Conservation (phyloP, 768 basidiomycete genomes). For the Russula sp. region DNA sequence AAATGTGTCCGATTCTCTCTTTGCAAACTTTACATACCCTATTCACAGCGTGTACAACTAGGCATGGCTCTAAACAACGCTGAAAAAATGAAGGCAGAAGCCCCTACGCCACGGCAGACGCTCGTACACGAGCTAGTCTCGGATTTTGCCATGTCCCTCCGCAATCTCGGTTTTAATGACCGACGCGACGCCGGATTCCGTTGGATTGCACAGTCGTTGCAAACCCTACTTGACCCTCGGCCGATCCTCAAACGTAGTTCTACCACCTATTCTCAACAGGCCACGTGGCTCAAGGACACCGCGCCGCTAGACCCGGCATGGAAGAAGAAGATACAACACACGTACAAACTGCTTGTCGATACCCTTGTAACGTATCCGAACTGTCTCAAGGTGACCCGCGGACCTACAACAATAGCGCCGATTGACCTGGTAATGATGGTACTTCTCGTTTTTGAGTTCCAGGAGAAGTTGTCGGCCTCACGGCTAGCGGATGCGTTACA, state of each 20-base stretch:
- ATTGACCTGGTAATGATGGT: slow-evolving; percentile 29
- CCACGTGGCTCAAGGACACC: slow-evolving; percentile 49
- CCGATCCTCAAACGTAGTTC: slow-evolving; percentile 35
- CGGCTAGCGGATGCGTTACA: slow-evolving; percentile 19
- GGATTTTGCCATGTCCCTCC: slow-evolving; percentile 25
- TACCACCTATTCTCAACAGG: slow-evolving; percentile 41
- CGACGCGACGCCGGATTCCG: slow-evolving; percentile 56
- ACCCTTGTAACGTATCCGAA: slow-evolving; percentile 13
- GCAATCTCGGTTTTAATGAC: slow-evolving; percentile 50
- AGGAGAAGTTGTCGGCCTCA: slow-evolving; percentile 8
- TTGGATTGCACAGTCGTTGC: slow-evolving; percentile 53
- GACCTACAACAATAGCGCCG: slow-evolving; percentile 28
- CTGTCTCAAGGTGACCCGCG: slow-evolving; percentile 22
- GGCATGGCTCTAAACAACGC: slow-evolving; percentile 34
- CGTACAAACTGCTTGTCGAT: slow-evolving; percentile 25
- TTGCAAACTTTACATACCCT: neutral
- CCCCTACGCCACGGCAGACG: slow-evolving; percentile 30
- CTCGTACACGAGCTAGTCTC: slow-evolving; percentile 30
- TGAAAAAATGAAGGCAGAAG: slow-evolving; percentile 35
- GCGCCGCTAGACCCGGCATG: slow-evolving; percentile 11
- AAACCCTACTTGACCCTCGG: slow-evolving; percentile 45
- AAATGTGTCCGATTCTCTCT: neutral
- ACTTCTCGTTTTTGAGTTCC: slow-evolving; percentile 24
- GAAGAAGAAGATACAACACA: slow-evolving; percentile 17
- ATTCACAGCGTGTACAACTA: slow-evolving; percentile 34